Base-by-base conservation (phyloP, 495 filamentous ascomycete species). In the Penicillium fimorum region DNA sequence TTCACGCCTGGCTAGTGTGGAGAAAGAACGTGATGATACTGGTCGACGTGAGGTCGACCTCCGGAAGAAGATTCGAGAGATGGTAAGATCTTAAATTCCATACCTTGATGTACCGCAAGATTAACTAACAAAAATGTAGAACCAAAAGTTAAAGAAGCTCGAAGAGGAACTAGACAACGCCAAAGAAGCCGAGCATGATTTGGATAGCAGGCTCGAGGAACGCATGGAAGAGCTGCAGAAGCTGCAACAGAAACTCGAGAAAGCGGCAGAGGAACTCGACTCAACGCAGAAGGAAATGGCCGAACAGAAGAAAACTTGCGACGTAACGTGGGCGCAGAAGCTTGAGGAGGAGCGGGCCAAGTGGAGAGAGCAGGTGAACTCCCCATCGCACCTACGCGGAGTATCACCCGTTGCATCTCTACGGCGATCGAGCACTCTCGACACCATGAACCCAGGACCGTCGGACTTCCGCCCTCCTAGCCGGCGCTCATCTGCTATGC, bases 11-110 rank as follows among this genome's bases (percentile, higher is more conserved):
- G 78, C 84, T 1, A 85, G 75, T 51, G 75, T 96, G 10, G 94
- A 99, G 66, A 91, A 86, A 65, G 95, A 99, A 64, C 77, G 92
- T 43, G 93, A 97, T 63, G 93, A 97, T 57, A 76, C 87, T 25
- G 72, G 83, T n/a, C 85, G 86, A 58, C 86, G 88, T 56, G 95
- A 99, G 73, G 84, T 79, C 4, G 95, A 97, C 18, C 79, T 92
- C 62, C 77, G 95, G 55, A 84, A 84, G 61, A 96, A 94, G 74
- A 87, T 91, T 50, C 82, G 95, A 46, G 94, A 97, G 66, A 76
- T 84, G 61, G 90, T 95, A 79, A 71, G 86, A 72, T 35, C 5
- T 30, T 24, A 35, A 11, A 0, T 50, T 47, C 35, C n/a, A 43
- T 24, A 3, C 10, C 8, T 10, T 50, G 32, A 9, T 25, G 9